phyloP scores from a whole-genome alignment of 176 grass and related monocot species.

The Triticum urartu region DNA sequence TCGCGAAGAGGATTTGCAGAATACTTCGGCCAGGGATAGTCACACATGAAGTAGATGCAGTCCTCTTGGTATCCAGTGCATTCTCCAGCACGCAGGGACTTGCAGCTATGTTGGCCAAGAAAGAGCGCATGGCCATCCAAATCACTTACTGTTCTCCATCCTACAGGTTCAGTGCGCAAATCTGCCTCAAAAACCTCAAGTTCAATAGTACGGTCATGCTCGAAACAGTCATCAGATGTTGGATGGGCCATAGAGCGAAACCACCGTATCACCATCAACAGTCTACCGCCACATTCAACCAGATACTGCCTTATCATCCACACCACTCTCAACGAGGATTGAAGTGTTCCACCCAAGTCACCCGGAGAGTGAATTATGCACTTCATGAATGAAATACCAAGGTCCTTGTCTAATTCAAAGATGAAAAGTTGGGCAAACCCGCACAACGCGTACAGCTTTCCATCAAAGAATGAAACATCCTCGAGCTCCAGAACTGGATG shows the following conservation, averaged over 20 bases:
- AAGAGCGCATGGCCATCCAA: slow-evolving; percentile 17
- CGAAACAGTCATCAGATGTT: background rate
- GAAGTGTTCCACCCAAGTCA: no score
- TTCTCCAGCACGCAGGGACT: slow-evolving; percentile 4
- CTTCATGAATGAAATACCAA: background rate
- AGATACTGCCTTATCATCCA: background rate
- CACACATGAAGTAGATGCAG: slow-evolving; percentile 26
- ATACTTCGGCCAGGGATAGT: background rate
- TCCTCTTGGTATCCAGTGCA: background rate
- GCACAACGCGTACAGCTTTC: no score
- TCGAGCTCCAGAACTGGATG: no score
- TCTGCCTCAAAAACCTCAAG: slow-evolving; percentile 11
- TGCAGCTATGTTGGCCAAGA: slow-evolving; percentile 20
- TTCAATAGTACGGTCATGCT: background rate
- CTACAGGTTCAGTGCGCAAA: background rate
- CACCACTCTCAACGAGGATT: no score
- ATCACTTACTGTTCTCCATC: background rate
- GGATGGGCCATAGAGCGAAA: background rate
- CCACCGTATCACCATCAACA: background rate
- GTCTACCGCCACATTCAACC: background rate
- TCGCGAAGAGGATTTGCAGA: background rate
- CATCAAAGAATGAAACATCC: no score
- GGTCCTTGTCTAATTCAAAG: no score
- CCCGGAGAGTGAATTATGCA: background rate
- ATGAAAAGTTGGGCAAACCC: no score